Evolutionary conservation across 1,284 basidiomycete genomes (phyloP).

Genomic region (Fomitiporia mediterranea): DNA sequence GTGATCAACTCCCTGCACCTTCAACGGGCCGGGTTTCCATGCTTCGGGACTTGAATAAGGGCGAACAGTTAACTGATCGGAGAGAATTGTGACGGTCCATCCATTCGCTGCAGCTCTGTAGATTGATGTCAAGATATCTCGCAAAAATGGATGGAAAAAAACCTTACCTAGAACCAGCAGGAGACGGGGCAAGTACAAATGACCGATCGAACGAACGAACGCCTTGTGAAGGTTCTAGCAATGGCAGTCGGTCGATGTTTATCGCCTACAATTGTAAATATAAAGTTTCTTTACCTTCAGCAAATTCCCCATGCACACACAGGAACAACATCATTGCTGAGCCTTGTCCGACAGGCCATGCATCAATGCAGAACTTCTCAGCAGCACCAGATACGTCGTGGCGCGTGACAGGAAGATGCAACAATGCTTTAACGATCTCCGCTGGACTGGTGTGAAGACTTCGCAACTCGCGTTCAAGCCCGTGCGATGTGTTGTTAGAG

Average conservation of each 20-base stretch:
- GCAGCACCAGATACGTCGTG: constrained; percentile 73
- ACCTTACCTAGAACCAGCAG: constrained; percentile 75
- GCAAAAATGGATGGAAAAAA: constrained; percentile 4
- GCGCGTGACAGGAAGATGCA: constrained; percentile 68
- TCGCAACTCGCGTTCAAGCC: constrained; percentile 58
- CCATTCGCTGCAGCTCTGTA: constrained; percentile 72
- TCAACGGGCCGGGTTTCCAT: constrained; percentile 69
- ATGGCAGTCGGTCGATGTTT: too few relatives aligned
- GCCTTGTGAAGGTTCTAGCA: constrained; percentile 52
- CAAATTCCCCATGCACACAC: constrained; percentile 88
- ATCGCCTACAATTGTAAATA: too few relatives aligned
- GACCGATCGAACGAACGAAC: constrained; percentile 91
- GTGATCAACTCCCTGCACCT: constrained; percentile 46
- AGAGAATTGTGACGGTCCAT: constrained; percentile 89
- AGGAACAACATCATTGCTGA: constrained; percentile 67
- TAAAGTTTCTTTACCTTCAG: constrained; percentile 68
- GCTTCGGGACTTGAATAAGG: constrained; percentile 79
- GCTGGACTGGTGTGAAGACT: constrained; percentile 74
- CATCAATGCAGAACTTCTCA: constrained; percentile 86
- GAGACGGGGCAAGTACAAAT: constrained; percentile 81
- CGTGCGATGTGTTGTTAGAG: constrained; percentile 32
- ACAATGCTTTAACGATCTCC: constrained; percentile 58
- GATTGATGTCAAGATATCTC: constrained; percentile 13
- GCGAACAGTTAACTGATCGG: constrained; percentile 83
- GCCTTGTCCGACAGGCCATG: constrained; percentile 72